phyloP scores from a whole-genome alignment of 2,329 filamentous ascomycete genomes.

The Cercospora nicotianae region DNA sequence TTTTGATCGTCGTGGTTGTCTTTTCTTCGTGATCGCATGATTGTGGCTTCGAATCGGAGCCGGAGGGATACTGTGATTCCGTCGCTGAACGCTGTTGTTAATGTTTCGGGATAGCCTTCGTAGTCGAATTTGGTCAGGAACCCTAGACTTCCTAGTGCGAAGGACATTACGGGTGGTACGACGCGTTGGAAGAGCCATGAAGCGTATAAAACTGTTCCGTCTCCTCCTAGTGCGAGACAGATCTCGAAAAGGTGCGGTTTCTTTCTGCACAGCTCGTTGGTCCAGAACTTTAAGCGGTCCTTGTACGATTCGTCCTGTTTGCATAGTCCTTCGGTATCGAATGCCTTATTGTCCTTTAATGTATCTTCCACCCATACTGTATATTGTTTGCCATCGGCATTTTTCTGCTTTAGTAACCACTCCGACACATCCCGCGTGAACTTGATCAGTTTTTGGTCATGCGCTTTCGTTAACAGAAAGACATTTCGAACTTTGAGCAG shows the following conservation, averaged over 20 bases:
- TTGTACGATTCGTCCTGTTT: slow-evolving; percentile 58
- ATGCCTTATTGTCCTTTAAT: slow-evolving; percentile 68
- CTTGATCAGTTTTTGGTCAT: slow-evolving; percentile 75
- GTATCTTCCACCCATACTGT: slow-evolving; percentile 78
- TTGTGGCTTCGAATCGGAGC: slow-evolving; percentile 85
- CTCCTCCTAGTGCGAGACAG: slow-evolving; percentile 75
- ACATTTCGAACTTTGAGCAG: slow-evolving; percentile 79
- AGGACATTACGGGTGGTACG: slow-evolving; percentile 89
- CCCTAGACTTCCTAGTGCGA: slow-evolving; percentile 85
- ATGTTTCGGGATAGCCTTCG: slow-evolving; percentile 66
- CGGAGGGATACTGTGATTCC: slow-evolving; percentile 87
- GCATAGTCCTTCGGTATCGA: slow-evolving; percentile 70
- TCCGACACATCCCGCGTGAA: slow-evolving; percentile 74
- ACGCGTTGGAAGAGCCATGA: slow-evolving; percentile 97
- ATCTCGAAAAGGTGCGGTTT: slow-evolving; percentile 91
- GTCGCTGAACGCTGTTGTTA: slow-evolving; percentile 71
- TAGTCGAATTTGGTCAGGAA: slow-evolving; percentile 98
- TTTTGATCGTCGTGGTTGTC: slow-evolving; percentile 38
- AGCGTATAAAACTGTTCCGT: slow-evolving; percentile 94
- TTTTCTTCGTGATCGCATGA: slow-evolving; percentile 74
- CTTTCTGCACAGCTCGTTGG: slow-evolving; percentile 70
- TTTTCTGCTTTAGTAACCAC: slow-evolving; percentile 75
- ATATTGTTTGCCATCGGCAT: slow-evolving; percentile 61
- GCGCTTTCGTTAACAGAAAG: slow-evolving; percentile 88
- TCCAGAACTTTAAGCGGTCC: slow-evolving; percentile 76